Base-by-base conservation (phyloP, 2,329 filamentous ascomycete species). In the Penicillium sclerotigenum region DNA sequence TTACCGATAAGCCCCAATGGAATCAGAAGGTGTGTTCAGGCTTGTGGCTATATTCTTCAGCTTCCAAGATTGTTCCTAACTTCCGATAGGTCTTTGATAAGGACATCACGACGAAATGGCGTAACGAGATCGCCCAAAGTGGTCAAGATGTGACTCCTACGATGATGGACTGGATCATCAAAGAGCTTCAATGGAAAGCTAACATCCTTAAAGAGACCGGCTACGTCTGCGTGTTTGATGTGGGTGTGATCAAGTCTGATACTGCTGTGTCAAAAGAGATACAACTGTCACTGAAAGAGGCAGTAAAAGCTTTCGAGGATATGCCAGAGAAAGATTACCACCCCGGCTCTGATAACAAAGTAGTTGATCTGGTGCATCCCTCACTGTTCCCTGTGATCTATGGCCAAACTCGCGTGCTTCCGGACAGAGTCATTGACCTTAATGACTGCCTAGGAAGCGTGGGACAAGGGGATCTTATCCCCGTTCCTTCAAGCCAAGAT, bases 331-430 rank as follows among this genome's bases (percentile, higher is more conserved):
- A 83, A 62, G 86, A 89, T 67, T 89, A 84, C 78, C 85, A 88
- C 67, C 86, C 86, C 0, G 75, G 79, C 2, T 84, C 81, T 0
- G 73, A 83, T 31, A 69, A 74, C 0, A 80, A 80, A 56, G 85
- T 89, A 0, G 77, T 87, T 1, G 81, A 89, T 65, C 72, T 89
- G 0, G 80, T 89, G 1, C 83, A 89, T 59, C 87, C 86, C 0
- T 89, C 86, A 0, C 60, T 74, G 10, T 75, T 69, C 40, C 71
- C 73, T 0, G 51, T 75, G 2, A 56, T 74, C 7, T 74, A 71
- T 53, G 69, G 70, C 3, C 55, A 52, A 5, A 69, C 59, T 14
- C 59, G 59, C 2, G 59, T 71, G 7, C 57, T 75, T 2, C 54
- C 48, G 1, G 60, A 67, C 16, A 42, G 38, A 7, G 16, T 48